Base-by-base conservation (phyloP, 331 rosid species). In the Rosa hybrid region DNA sequence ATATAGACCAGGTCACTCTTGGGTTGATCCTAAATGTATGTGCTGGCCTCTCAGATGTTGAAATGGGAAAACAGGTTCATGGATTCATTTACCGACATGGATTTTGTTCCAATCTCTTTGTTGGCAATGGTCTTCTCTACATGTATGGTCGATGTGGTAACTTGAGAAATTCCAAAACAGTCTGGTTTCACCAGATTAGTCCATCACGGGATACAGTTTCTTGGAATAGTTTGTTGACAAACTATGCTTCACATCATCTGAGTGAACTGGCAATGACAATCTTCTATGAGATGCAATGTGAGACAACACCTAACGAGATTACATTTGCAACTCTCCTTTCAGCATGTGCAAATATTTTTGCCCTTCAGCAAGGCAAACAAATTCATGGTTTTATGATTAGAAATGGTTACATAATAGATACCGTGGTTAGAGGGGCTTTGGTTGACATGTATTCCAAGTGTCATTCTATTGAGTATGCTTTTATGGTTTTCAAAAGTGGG, bases 121-220 rank as follows among this genome's bases (percentile, higher is more conserved):
- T 91, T 59, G 74, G 93, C 65, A 93, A 91, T 86, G 97, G 92
- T 74, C 85, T 91, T 81, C 89, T 93, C 80, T 88, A 93, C 88
- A 91, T 91, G 97, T 91, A 93, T 68, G 92, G 94, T 67, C 88
- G 91, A 81, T 93, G 94, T 77, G 92, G 93, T 82, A 87, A 87
- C 91, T 82, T 93, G 79, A 91, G 72, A 78, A 84, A 89, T 30
- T 85, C 89, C 30, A 67, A 83, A 62, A 60, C 79, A 72, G 85
- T 83, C 44, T 91, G 88, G 97, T 91, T 91, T 78, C 74, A 86
- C 82, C 89, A 87, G 74, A 91, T 90, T 86, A 87, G 91, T 81
- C 77, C 72, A 76, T 82, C 88, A 89, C 89, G 88, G 81, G 93
- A 93, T 87, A 76, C 4, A 73, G 87, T 93, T 78, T 93, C 98